Evolutionary conservation across 805 yeast species (phyloP).

Genomic region (Yarrowia osloensis): DNA sequence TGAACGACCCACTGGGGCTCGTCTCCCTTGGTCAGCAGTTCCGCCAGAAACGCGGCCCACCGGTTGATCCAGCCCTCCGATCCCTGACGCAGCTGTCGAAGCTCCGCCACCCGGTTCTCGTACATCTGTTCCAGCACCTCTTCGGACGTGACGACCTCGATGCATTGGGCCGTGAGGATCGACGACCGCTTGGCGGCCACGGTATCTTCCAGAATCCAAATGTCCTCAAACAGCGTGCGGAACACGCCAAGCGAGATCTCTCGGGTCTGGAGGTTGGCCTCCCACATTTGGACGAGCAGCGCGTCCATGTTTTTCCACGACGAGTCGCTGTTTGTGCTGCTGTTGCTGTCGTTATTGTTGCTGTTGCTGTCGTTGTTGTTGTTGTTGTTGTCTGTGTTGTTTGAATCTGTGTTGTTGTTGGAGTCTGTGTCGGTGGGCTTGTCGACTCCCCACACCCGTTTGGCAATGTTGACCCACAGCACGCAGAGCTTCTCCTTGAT

Average conservation of each 20-base stretch:
- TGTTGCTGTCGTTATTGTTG: slow-evolving; percentile 35
- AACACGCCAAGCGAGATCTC: slow-evolving; percentile 77
- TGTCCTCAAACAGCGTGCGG: slow-evolving; percentile 88
- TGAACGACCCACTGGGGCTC: slow-evolving; percentile 55
- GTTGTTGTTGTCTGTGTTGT: background rate
- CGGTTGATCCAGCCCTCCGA: slow-evolving; percentile 82
- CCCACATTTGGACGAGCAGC: slow-evolving; percentile 75
- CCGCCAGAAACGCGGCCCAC: slow-evolving; percentile 60
- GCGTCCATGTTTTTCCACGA: slow-evolving; percentile 90
- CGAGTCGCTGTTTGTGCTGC: slow-evolving; percentile 37
- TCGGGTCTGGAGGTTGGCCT: slow-evolving; percentile 58
- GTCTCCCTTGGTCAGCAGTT: slow-evolving; percentile 45
- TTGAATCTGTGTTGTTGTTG: background rate
- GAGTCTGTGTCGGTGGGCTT: slow-evolving; percentile 32
- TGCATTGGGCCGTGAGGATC: slow-evolving; percentile 78
- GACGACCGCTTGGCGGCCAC: slow-evolving; percentile 77
- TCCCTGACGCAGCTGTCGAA: slow-evolving; percentile 65
- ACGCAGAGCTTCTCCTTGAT: slow-evolving; percentile 86
- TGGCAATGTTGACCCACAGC: slow-evolving; percentile 89
- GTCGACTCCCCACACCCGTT: slow-evolving; percentile 81
- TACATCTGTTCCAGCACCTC: slow-evolving; percentile 61
- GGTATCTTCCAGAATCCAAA: slow-evolving; percentile 88
- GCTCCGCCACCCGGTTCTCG: slow-evolving; percentile 60
- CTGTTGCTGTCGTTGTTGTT: background rate
- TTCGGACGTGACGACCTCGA: slow-evolving; percentile 77